Base-by-base conservation (phyloP, 768 basidiomycete genomes). In the Strobilomyces dryophilus region DNA sequence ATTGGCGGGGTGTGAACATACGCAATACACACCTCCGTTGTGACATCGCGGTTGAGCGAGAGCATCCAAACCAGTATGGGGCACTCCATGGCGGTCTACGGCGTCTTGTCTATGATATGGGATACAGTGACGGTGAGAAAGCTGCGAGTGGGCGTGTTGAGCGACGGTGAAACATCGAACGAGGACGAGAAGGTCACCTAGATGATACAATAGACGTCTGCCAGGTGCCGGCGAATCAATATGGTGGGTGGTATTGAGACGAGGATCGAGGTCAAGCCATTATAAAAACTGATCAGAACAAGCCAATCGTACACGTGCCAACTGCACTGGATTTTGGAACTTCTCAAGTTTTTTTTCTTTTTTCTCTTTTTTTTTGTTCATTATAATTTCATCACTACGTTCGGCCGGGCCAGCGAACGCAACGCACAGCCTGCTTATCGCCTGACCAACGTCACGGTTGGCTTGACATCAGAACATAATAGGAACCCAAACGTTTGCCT, bases 61-160 rank as follows among this genome's bases (percentile, higher is more conserved):
- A 90, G 72, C 84, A 89, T 88, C 87, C 87, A 90, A 21, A 87
- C 83, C 26, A 90, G 76, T 56, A 89, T 81, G 11, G 85, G 84
- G 64, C 80, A 83, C 52, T 84, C 83, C 73, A 77, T 69, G 12
- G 40, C 6, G 39, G 47, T 43, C 46, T 47, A 51, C 21, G 43
- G 11, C 12, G 31, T 21, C 18, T 51, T 52, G 50, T 41, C 40
- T 43, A 49, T 36, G 35, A 45, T 55, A 47, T 39, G 46, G 42
- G 46, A 41, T 59, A 46, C 29, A 12, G 34, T 15, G 18, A 15
- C 31, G 34, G 31, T 4, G 43, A 34, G 21, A 21, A 10, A 32
- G 8, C 48, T 42, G 40, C 18, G 27, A 36, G 21, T 42, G 44
- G 37, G 27, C 20, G 39, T 1, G 42, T 24, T 31, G 50, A 41